Evolutionary conservation across 225 moss, liverwort and hornwort species (phyloP).

Genomic region (Physcomitrium patens): DNA sequence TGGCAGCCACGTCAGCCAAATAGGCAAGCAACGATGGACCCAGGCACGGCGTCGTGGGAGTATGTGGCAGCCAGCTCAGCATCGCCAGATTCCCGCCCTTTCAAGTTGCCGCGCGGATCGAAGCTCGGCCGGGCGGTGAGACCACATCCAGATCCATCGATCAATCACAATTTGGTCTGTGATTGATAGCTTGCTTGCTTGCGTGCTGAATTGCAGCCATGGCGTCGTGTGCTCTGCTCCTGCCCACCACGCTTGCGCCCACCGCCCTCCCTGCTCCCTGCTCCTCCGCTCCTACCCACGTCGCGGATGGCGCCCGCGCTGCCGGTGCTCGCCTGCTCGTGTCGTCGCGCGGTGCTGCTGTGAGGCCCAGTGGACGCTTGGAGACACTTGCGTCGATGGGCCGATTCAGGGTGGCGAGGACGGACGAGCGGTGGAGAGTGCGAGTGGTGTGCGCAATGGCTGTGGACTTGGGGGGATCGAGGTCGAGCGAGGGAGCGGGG

Average conservation of each 20-base stretch:
- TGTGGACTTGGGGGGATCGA: conserved; percentile 68
- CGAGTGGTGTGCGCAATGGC: conserved; percentile 77
- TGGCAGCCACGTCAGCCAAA: too few species aligned
- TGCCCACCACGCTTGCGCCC: conserved; percentile 8
- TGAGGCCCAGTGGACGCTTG: not conserved
- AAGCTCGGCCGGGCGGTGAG: too few species aligned
- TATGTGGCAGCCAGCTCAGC: too few species aligned
- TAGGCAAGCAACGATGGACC: too few species aligned
- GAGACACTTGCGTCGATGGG: not conserved
- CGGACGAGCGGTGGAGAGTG: conserved; percentile 2
- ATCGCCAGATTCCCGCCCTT: too few species aligned
- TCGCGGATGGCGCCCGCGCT: not conserved
- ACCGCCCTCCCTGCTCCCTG: not conserved
- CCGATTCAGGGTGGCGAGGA: not conserved
- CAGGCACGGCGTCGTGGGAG: too few species aligned
- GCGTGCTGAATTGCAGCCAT: not conserved
- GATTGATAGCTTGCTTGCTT: too few species aligned
- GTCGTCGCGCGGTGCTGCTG: not conserved
- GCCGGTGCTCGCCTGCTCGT: not conserved
- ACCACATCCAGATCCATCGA: too few species aligned
- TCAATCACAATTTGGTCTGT: too few species aligned
- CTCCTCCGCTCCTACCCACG: not conserved
- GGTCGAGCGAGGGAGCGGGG: conserved; percentile 54
- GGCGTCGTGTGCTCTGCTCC: conserved; percentile 21
- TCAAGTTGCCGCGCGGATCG: too few species aligned